phyloP scores from a whole-genome alignment of 2,329 filamentous ascomycete species.

The Trichoderma sp. region DNA sequence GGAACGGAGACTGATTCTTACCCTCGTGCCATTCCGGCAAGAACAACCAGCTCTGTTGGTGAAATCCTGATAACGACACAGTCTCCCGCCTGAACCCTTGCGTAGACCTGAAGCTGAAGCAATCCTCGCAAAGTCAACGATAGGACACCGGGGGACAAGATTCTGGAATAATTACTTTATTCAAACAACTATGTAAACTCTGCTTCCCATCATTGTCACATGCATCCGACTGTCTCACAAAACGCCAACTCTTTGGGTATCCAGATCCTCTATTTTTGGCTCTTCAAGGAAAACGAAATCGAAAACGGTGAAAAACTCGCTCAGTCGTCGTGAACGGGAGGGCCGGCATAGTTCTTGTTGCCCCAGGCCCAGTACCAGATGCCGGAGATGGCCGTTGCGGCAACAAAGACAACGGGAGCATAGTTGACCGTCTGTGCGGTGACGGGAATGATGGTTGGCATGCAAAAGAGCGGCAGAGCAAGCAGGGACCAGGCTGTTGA shows the following conservation, averaged over 20 bases:
- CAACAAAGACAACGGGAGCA: constrained; percentile 72
- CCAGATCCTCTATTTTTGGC: constrained; percentile 1
- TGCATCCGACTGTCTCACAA: neutral
- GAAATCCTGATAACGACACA: neutral
- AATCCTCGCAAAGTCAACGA: neutral
- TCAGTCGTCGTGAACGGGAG: constrained; percentile 51
- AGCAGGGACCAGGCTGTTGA: constrained; percentile 64
- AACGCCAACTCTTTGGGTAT: constrained; percentile 22
- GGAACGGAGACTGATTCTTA: neutral
- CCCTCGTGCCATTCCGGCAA: neutral
- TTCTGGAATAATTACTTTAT: neutral
- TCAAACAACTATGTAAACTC: constrained; percentile 17
- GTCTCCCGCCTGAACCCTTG: neutral
- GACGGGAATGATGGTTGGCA: constrained; percentile 67
- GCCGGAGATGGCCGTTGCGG: constrained; percentile 61
- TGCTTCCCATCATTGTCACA: constrained; percentile 16
- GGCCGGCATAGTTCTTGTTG: constrained; percentile 67
- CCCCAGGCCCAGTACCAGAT: constrained; percentile 72
- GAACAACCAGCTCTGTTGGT: neutral
- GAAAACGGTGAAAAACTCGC: neutral
- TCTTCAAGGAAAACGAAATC: neutral
- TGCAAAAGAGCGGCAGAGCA: constrained; percentile 73
- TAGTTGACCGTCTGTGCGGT: constrained; percentile 67
- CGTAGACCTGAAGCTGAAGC: neutral
- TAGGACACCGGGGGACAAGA: neutral